These are phyloP conservation scores for Scenedesmus sp. DNA, from an alignment of 163 green algal genomes.

Conservation along the genomic window DNA sequence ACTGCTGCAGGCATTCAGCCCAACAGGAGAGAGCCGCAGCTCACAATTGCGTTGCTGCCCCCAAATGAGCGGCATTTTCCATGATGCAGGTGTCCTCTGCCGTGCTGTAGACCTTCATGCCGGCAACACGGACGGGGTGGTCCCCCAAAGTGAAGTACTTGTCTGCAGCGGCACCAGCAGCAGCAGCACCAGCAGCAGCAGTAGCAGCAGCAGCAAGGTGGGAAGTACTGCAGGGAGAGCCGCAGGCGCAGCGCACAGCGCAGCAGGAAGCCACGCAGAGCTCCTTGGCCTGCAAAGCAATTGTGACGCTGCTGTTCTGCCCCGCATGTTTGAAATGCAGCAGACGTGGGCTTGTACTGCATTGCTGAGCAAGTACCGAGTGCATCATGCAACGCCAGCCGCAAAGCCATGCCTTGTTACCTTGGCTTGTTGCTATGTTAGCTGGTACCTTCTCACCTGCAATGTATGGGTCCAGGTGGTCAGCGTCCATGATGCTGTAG, in stretches of 20 bases:
- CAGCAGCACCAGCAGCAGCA: background rate
- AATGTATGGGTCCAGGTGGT: slow-evolving; percentile 52
- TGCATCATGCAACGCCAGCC: background rate
- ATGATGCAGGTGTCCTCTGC: slow-evolving; percentile 68
- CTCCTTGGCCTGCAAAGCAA: too few relatives aligned
- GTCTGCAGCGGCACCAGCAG: slow-evolving; percentile 1
- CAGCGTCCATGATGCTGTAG: slow-evolving; percentile 50
- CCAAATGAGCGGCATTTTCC: slow-evolving; percentile 63
- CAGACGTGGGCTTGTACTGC: background rate
- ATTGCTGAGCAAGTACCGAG: background rate
- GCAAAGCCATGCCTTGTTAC: background rate
- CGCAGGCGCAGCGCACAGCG: background rate
- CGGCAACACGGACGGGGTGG: slow-evolving; percentile 59
- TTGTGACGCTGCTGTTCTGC: background rate
- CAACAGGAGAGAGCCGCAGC: too few relatives aligned
- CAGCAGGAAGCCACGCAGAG: background rate
- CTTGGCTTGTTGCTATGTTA: background rate
- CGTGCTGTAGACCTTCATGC: slow-evolving; percentile 69
- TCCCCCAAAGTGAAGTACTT: slow-evolving; percentile 57
- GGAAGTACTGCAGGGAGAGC: background rate
- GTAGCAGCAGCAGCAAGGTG: slow-evolving; percentile 19
- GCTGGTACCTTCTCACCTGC: background rate
- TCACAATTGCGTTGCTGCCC: slow-evolving; percentile 56
- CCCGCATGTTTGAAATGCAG: background rate
- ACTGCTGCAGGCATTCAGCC: too few relatives aligned